Conservation (phyloP, 345 rosid genomes). For the Aquilaria sinensis region DNA sequence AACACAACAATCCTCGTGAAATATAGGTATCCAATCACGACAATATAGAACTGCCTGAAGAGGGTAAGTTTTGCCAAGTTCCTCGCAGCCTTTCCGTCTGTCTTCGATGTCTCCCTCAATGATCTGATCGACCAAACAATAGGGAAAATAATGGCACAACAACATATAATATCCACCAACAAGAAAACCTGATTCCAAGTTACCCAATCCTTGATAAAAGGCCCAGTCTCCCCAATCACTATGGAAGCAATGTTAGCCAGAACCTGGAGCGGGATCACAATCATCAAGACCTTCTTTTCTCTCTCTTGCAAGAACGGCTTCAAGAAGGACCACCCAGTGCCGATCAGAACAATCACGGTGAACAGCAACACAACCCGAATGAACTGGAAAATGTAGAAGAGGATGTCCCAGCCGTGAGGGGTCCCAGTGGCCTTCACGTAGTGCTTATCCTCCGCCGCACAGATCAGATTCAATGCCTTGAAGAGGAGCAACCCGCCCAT, state of each 20-base stretch:
- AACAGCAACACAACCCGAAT: conserved; percentile 80
- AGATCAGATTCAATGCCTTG: conserved; percentile 85
- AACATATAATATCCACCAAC: conserved; percentile 83
- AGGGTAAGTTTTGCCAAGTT: conserved; percentile 79
- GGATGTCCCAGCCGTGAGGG: conserved; percentile 94
- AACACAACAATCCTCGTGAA: conserved; percentile 90
- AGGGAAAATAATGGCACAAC: conserved; percentile 93
- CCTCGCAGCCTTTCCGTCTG: conserved; percentile 90
- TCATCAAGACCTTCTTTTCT: conserved; percentile 95
- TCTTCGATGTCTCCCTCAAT: conserved; percentile 78
- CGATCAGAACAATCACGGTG: conserved; percentile 89
- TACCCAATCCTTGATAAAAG: conserved; percentile 81
- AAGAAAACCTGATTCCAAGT: conserved; percentile 95
- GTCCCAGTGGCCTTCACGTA: conserved; percentile 86
- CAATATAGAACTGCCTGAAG: conserved; percentile 87
- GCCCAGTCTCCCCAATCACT: conserved; percentile 94
- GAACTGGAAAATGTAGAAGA: conserved; percentile 85
- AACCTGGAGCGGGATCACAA: conserved; percentile 95
- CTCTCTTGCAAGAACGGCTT: conserved; percentile 94
- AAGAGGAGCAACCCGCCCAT: conserved; percentile 72
- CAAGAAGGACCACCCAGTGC: conserved; percentile 97
- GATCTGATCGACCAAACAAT: conserved; percentile 95
- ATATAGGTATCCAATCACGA: conserved; percentile 84
- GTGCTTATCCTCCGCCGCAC: conserved; percentile 87
- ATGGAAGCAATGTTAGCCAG: conserved; percentile 82